Evolutionary conservation across 164 flowering plant genomes (phyloP).

Genomic region (Chimonanthus salicifolius): DNA sequence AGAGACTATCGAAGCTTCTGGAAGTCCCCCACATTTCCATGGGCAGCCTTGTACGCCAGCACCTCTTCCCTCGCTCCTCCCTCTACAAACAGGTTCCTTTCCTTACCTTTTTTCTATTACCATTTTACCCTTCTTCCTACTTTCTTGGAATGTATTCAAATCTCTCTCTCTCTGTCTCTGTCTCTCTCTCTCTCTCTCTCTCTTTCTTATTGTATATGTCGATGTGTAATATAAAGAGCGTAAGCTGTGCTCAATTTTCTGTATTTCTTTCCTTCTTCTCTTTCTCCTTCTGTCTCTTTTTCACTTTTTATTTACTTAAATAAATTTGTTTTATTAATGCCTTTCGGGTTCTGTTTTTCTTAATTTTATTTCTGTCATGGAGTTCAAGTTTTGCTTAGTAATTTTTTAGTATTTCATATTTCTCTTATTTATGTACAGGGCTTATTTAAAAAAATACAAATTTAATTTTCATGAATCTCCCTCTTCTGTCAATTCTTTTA

Average conservation of each 20-base stretch:
- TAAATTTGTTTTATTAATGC: too few species aligned
- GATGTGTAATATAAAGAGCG: not conserved
- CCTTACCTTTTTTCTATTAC: not conserved
- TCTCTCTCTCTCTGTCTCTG: not conserved
- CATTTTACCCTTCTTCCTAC: not conserved
- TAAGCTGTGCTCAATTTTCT: not conserved
- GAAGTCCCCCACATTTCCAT: conserved; percentile 90
- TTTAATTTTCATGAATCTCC: too few species aligned
- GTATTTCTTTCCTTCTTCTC: not conserved
- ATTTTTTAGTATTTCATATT: too few species aligned
- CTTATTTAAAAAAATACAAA: too few species aligned
- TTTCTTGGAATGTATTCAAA: too few species aligned
- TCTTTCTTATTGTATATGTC: not conserved
- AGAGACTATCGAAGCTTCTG: conserved; percentile 76
- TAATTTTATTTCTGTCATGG: not conserved
- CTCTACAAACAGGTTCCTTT: conserved; percentile 66
- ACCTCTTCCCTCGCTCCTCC: conserved; percentile 71
- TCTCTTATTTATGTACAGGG: too few species aligned
- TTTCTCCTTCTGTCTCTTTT: not conserved
- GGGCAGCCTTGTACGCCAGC: conserved; percentile 77
- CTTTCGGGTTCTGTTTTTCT: not conserved
- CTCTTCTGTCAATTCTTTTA: too few species aligned
- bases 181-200: not conserved
- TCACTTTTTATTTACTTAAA: not conserved
- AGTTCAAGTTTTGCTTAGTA: not conserved